Conservation (phyloP, 805 yeast species). For the Teunomyces kruisii region DNA sequence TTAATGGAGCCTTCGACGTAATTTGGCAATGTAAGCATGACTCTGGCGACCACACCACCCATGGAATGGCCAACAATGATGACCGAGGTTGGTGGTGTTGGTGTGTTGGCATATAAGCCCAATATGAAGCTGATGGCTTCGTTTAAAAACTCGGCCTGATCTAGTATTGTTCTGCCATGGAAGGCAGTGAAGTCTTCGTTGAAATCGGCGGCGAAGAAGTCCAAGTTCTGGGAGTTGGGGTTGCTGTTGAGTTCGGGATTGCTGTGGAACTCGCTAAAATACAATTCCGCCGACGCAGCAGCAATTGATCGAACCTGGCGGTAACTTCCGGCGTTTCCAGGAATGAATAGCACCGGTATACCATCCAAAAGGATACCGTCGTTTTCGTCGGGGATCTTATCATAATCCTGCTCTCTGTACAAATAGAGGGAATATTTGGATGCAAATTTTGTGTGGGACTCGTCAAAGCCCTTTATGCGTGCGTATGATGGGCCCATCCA, state of each 20-base stretch:
- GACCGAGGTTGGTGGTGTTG: slow-evolving; percentile 62
- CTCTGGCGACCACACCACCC: slow-evolving; percentile 96
- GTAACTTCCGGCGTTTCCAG: slow-evolving; percentile 96
- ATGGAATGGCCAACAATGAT: slow-evolving; percentile 87
- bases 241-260: slow-evolving; percentile 5
- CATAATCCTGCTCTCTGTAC: slow-evolving; percentile 81
- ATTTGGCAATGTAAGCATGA: slow-evolving; percentile 77
- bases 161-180: slow-evolving; percentile 89
- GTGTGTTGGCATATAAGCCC: slow-evolving; percentile 53
- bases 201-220: slow-evolving; percentile 89
- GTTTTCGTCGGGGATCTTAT: slow-evolving; percentile 48
- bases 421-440: slow-evolving; percentile 80
- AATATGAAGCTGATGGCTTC: slow-evolving; percentile 82
- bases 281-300: slow-evolving; percentile 65
- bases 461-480: slow-evolving; percentile 68
- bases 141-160: slow-evolving; percentile 89
- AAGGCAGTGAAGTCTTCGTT: slow-evolving; percentile 95
- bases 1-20: slow-evolving; percentile 71
- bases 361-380: slow-evolving; percentile 51
- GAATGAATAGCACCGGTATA: slow-evolving; percentile 87
- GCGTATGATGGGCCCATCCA: slow-evolving; percentile 87
- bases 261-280: slow-evolving; percentile 33
- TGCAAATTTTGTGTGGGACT: slow-evolving; percentile 66
- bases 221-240: slow-evolving; percentile 50
- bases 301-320: slow-evolving; percentile 92